Base-by-base conservation (phyloP, 805 yeast species). In the Candida krabiensis region DNA sequence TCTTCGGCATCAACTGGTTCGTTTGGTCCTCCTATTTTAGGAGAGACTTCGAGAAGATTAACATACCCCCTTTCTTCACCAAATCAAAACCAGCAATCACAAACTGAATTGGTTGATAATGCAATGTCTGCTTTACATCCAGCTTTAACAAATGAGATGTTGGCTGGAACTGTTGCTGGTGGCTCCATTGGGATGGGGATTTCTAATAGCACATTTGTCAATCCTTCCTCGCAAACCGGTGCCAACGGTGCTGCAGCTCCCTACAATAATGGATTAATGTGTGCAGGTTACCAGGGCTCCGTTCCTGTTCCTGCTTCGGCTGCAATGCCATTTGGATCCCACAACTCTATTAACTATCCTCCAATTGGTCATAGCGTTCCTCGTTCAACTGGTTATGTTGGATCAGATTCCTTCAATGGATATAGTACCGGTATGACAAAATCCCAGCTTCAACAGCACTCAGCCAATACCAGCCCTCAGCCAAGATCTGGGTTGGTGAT, bases 1-100 rank as follows among this genome's bases (percentile, higher is more conserved):
- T 35, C 39, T 22, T 32, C 44, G 23, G 23, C 27, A 13, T 28
- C 44, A 3, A 19, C 38, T 16, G 33, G 37, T 7, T 41, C 50
- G 16, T 44, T 56, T 32, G 52, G 53, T 3, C 56, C 59, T 24
- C 58, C 60, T 2, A 44, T 50, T 17, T 29, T 51, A 9, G 52
- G 49, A n/a, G 73, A 72, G 30, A 57, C 70, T 15, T 73, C 71
- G 38, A 65, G 77, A 44, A 71, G 73, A 52, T 53, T 67, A 51
- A 53, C 58, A 19, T 56, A 56, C 28, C 58, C 56, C 16, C 19
- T 47, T 12, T 14, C 45, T 9, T 50, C 59, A 12, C 50, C 53
- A 11, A 29, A 41, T 34, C 40, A 41, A 31, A 30, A 27, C 17
- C 40, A 35, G 22, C 45, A 38, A 28, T 30, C 25, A 23, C 31